Evolutionary conservation across 2,329 filamentous ascomycete genomes (phyloP), one percentile per base, ranked within the genome.

Genomic region (Onygenales sp.): DNA sequence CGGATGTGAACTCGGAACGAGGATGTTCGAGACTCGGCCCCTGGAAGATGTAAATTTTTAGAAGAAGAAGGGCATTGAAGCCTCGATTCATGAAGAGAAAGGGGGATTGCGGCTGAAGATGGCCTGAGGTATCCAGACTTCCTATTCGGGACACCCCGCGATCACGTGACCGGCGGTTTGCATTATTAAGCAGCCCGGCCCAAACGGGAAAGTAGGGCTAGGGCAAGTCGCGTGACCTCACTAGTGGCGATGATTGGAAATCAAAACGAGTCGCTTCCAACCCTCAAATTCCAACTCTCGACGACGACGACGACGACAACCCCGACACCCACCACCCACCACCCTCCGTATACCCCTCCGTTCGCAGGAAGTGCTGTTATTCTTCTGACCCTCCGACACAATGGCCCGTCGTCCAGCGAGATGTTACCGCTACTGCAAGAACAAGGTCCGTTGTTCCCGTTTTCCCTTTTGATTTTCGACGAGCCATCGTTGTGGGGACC

Each of bases 391-490:
- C 74, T 72, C 73, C 72, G 83, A 85, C 86, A 91, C 86, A 82
- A 98, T 98, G 93, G 93, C 93, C 74, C 90, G 93, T 79, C 90
- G 93, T 87, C 93, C 93, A 74, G 93, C 93, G 74, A 88, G 93
- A 83, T 98, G 93, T 83, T 98, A 95, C 85, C 87, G 93, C 74
- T 98, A 98, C 88, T 98, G 93, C 91, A 98, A 98, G 89, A 98
- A 97, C 87, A 96, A 96, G 90, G 90, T 95, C 75, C 79, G 59
- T 61, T 55, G 49, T 51, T 54, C 49, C 53, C 52, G 42, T 59
- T 59, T 53, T 58, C 56, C 59, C 14, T 13, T 52, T 56, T 52
- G 55, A 54, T 57, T 61, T 58, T 58, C 54, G 49, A 48, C 47
- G 52, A 44, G 45, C n/a, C 6, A 27, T 53, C 42, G 48, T 49